phyloP scores from a whole-genome alignment of 2,329 filamentous ascomycete species.

The Sporothrix curviconia region DNA sequence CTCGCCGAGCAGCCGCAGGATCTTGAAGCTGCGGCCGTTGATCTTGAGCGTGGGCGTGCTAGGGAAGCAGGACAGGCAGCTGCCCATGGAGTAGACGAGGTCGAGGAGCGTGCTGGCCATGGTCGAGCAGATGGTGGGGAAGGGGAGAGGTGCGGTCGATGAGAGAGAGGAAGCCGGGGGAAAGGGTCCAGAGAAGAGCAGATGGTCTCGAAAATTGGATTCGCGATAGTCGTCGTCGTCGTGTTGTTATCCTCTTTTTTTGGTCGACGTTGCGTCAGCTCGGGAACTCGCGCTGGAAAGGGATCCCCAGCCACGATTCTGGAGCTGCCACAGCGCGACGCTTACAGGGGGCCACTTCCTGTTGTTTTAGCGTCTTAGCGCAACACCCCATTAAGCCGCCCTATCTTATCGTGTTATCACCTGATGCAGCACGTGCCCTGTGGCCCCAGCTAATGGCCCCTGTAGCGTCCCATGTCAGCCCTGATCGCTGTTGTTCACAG shows the following conservation, averaged over 20 bases:
- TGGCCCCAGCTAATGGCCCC: too few relatives aligned
- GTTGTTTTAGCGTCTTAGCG: neutral
- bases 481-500: too few relatives aligned
- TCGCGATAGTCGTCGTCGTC: too few relatives aligned
- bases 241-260: neutral
- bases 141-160: too few relatives aligned
- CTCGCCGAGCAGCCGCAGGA: constrained; percentile 88
- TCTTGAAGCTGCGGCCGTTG: constrained; percentile 92
- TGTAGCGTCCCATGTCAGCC: too few relatives aligned
- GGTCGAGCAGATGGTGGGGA: too few relatives aligned
- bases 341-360: neutral
- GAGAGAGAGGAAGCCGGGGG: neutral
- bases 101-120: constrained; percentile 87
- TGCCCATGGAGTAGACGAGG: constrained; percentile 82
- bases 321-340: neutral
- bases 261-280: neutral
- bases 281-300: too few relatives aligned
- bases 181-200: neutral
- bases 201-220: too few relatives aligned
- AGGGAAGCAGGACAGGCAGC: constrained; percentile 95
- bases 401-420: neutral
- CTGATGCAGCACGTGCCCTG: neutral
- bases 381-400: neutral
- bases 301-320: constrained; percentile 8
- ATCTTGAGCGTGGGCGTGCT: constrained; percentile 91